A percentile compares a stretch with the other conserved stretches of the same genome.
Evolutionary conservation across 176 grass and related monocot genomes (phyloP).

Genomic region (Calamus simplicifolius): DNA sequence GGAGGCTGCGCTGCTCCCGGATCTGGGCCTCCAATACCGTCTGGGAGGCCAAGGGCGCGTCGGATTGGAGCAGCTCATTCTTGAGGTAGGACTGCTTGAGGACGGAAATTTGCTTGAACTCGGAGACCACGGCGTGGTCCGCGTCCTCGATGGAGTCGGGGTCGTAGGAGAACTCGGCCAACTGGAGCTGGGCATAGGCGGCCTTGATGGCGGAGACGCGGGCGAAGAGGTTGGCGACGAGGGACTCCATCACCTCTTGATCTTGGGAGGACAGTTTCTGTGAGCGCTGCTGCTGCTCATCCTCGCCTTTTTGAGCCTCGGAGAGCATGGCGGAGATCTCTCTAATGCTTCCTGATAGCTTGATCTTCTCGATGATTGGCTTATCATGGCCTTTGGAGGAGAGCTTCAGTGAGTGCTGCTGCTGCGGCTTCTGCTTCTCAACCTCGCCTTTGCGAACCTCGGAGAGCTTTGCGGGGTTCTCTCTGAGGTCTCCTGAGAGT

Average conservation of each 20-base stretch:
- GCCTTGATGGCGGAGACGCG: background rate
- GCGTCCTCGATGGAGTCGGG: background rate
- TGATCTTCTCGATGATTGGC: background rate
- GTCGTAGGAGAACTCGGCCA: background rate
- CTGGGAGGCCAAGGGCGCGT: constrained; percentile 1
- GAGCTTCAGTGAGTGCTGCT: too few species aligned
- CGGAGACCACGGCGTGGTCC: background rate
- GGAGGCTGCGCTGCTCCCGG: constrained; percentile 37
- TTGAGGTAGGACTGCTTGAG: background rate
- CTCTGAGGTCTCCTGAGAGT: constrained; percentile 1
- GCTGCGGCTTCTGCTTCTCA: background rate
- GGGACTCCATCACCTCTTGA: background rate
- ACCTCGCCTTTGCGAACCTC: background rate
- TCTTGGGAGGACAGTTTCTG: background rate
- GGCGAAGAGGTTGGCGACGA: constrained; percentile 2
- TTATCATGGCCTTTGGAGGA: background rate
- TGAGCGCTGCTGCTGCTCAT: background rate
- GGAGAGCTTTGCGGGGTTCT: background rate
- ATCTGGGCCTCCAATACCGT: background rate
- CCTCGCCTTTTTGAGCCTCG: background rate
- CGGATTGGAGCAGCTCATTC: constrained; percentile 5
- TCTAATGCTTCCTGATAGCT: background rate
- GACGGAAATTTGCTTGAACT: background rate
- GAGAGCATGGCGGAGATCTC: background rate
- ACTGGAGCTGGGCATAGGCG: background rate